A percentile compares a stretch with the other conserved stretches of the same genome.
phyloP scores from a whole-genome alignment of 345 rosid genomes.

The Camelina hispida region DNA sequence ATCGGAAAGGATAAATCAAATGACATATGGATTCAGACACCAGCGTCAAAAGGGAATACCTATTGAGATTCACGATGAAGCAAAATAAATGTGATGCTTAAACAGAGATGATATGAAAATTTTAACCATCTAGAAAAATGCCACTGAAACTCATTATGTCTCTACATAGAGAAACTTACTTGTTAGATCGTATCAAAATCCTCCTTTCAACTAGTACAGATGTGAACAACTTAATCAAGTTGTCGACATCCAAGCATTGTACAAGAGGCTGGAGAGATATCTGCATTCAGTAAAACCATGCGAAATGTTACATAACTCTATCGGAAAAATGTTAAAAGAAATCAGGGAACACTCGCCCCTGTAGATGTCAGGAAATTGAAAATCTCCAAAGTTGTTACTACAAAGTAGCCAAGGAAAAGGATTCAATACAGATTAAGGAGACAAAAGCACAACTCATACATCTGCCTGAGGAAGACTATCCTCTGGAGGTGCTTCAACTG shows the following conservation, averaged over 20 bases:
- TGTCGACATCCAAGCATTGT: conserved; percentile 96
- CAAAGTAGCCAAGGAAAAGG: conserved; percentile 13
- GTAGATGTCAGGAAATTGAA: conserved; percentile 20
- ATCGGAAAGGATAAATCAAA: conserved; percentile 94
- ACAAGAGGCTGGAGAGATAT: conserved; percentile 94
- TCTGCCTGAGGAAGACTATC: conserved; percentile 94
- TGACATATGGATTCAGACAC: conserved; percentile 96
- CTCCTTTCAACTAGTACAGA: conserved; percentile 95
- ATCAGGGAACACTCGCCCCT: conserved; percentile 1
- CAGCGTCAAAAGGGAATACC: conserved; percentile 92
- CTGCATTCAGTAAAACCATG: conserved; percentile 60
- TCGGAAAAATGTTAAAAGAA: conserved; percentile 12
- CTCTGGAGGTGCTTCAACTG: conserved; percentile 91
- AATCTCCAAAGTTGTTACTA: conserved; percentile 9
- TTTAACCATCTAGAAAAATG: conserved; percentile 1
- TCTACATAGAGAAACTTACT: conserved; percentile 55
- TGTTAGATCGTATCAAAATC: conserved; percentile 90
- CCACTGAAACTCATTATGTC: conserved; percentile 4
- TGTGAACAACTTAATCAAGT: conserved; percentile 83
- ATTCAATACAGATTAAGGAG: conserved; percentile 30
- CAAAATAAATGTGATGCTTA: conserved; percentile 26
- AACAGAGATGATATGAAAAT: conserved; percentile 5
- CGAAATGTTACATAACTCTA: conserved; percentile 18
- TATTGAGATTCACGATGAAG: conserved; percentile 43
- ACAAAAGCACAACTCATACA: conserved; percentile 54